These are phyloP conservation scores for Hyphopichia buzzinii DNA, from an alignment of 1,139 yeast genomes.

Conservation along the genomic window DNA sequence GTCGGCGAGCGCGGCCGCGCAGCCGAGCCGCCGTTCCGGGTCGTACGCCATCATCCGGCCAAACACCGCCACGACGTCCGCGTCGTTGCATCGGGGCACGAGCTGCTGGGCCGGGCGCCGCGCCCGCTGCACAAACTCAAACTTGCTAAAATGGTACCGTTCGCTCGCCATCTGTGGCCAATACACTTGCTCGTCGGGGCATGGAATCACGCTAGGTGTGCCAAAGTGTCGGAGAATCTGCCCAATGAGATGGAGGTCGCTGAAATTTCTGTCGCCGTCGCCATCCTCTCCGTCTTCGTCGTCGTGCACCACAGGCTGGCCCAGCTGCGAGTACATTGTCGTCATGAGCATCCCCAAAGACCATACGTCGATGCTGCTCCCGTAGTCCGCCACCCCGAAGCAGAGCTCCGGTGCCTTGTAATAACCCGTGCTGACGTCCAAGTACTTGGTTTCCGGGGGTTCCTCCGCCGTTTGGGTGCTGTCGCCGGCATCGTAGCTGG, in stretches of 20 bases:
- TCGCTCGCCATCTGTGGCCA: constrained; percentile 39
- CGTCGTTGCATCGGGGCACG: constrained; percentile 27
- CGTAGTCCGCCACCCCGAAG: constrained; percentile 64
- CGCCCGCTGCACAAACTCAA: constrained; percentile 19
- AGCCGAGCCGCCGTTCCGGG: constrained; percentile 7
- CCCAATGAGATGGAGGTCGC: constrained; percentile 66
- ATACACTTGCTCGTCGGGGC: constrained; percentile 46
- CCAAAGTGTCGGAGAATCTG: constrained; percentile 68
- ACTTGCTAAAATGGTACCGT: constrained; percentile 29
- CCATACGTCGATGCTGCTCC: constrained; percentile 76
- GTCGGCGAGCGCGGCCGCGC: no score
- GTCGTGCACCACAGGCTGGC: constrained; percentile 39
- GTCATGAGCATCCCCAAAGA: constrained; percentile 67
- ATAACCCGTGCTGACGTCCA: constrained; percentile 74
- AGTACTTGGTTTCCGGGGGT: constrained; percentile 44
- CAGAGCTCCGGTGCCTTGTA: constrained; percentile 86
- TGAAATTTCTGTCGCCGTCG: constrained; percentile 34
- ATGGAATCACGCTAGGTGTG: constrained; percentile 49
- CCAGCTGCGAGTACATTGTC: constrained; percentile 51
- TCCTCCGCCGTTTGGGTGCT: constrained; percentile 41
- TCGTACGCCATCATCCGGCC: constrained; percentile 25
- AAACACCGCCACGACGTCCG: constrained; percentile 16
- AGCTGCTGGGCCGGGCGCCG: constrained; percentile 15
- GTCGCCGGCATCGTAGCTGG: constrained; percentile 45
- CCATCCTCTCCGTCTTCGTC: constrained; percentile 31